These are phyloP conservation scores for Phytophthora nicotianae DNA, from an alignment of 352 stramenopile species.

Conservation along the genomic window DNA sequence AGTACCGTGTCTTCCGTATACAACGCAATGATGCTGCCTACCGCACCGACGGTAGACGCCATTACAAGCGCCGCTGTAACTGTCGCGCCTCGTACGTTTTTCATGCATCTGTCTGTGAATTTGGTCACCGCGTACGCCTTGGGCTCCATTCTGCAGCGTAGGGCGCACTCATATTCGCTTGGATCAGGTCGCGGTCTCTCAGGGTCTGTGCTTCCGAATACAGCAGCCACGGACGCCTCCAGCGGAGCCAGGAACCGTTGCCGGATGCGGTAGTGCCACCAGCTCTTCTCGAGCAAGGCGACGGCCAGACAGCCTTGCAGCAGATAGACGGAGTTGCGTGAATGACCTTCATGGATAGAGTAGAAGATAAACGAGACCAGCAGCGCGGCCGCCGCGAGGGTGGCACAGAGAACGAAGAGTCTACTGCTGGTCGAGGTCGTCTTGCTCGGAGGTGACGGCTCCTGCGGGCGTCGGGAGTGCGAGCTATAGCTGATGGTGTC, in stretches of 20 bases:
- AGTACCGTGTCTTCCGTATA: slow-evolving; percentile 38
- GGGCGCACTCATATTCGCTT: slow-evolving; percentile 27
- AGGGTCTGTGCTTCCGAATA: slow-evolving; percentile 20
- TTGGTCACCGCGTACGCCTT: slow-evolving; percentile 26
- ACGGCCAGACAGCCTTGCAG: slow-evolving; percentile 50
- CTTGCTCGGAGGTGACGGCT: slow-evolving; percentile 20
- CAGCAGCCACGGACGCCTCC: slow-evolving; percentile 15
- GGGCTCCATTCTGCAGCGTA: slow-evolving; percentile 38
- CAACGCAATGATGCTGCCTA: slow-evolving; percentile 18
- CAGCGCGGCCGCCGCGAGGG: slow-evolving; percentile 18
- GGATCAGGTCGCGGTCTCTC: slow-evolving; percentile 14
- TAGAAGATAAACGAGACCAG: slow-evolving; percentile 43
- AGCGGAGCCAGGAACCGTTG: slow-evolving; percentile 54
- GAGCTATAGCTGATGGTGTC: slow-evolving; percentile 18
- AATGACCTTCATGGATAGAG: slow-evolving; percentile 40
- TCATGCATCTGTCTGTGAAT: slow-evolving; percentile 39
- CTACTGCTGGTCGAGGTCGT: slow-evolving; percentile 16
- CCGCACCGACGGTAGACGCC: slow-evolving; percentile 14
- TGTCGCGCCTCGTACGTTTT: slow-evolving; percentile 14
- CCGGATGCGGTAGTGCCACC: slow-evolving; percentile 71
- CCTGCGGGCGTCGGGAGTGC: slow-evolving; percentile 9
- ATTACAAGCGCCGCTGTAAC: slow-evolving; percentile 13
- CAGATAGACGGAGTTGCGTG: slow-evolving; percentile 38
- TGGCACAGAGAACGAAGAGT: slow-evolving; percentile 24
- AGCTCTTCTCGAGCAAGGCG: slow-evolving; percentile 53